Evolutionary conservation across 1,284 basidiomycete genomes (phyloP).

Genomic region (Sutorius eximius): DNA sequence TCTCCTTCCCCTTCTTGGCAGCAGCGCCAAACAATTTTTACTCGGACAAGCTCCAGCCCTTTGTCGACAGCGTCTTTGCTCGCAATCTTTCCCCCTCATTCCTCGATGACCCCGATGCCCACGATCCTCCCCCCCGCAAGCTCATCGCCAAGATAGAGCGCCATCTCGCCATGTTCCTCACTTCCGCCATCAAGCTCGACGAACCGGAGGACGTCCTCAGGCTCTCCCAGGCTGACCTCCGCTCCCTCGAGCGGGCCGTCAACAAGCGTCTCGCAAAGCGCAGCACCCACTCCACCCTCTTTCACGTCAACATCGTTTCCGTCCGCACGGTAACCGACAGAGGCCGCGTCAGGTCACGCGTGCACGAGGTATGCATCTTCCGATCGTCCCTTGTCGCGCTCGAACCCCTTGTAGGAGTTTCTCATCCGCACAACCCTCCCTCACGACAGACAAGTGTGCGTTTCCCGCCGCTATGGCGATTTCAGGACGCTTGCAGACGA

Average conservation of each 20-base stretch:
- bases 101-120: conserved; percentile 56
- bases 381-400: conserved; percentile 7
- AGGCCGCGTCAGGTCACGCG: conserved; percentile 78
- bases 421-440: conserved; percentile 85
- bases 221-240: conserved; percentile 78
- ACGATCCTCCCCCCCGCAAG: conserved; percentile 53
- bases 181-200: conserved; percentile 76
- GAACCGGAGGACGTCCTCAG: conserved; percentile 87
- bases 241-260: conserved; percentile 69
- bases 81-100: conserved; percentile 73
- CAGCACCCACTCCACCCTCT: conserved; percentile 51
- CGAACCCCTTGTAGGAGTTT: conserved; percentile 69
- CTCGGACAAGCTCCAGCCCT: conserved; percentile 89
- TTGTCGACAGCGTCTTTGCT: conserved; percentile 78
- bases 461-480: conserved; percentile 93
- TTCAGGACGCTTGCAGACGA: conserved; percentile 86
- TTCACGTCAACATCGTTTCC: conserved; percentile 88
- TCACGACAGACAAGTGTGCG: conserved; percentile 75
- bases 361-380: conserved; percentile 68
- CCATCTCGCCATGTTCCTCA: conserved; percentile 78
- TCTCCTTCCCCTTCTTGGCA: conserved; percentile 91
- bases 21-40: conserved; percentile 88
- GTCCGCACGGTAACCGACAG: conserved; percentile 80
- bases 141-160: conserved; percentile 78
- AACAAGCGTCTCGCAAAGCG: conserved; percentile 56